Percentiles rank a stretch among this genome's conserved stretches.
phyloP scores from a whole-genome alignment of 495 filamentous ascomycete genomes.

The Diplogelasinospora grovesii region DNA sequence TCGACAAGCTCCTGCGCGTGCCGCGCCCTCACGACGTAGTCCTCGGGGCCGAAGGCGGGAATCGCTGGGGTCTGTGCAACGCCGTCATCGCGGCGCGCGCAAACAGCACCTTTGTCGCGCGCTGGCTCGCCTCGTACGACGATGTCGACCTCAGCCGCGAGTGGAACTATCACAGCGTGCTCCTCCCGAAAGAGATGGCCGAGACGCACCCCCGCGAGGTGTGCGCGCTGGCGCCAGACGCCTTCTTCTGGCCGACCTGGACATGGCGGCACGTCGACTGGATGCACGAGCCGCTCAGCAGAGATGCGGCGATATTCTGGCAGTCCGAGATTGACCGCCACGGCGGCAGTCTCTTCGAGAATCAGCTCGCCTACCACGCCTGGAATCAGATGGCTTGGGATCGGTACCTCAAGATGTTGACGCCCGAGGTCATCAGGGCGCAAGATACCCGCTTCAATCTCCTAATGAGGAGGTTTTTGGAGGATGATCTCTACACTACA shows the following conservation, averaged over 20 bases:
- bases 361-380: slow-evolving; percentile 41
- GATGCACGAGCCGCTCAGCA: slow-evolving; percentile 36
- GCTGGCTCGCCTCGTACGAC: slow-evolving; percentile 38
- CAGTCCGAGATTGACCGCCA: slow-evolving; percentile 27
- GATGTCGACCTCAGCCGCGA: slow-evolving; percentile 30
- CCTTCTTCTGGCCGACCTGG: slow-evolving; percentile 48
- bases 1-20: slow-evolving; percentile 21
- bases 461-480: slow-evolving; percentile 37
- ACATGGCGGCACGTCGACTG: slow-evolving; percentile 39
- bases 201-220: slow-evolving; percentile 30
- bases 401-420: slow-evolving; percentile 33
- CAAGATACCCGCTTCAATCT: slow-evolving; percentile 41
- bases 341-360: slow-evolving; percentile 34
- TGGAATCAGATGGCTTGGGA: slow-evolving; percentile 44
- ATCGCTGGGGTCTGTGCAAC: slow-evolving; percentile 42
- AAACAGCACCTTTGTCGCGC: slow-evolving; percentile 33
- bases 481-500: slow-evolving; percentile 30
- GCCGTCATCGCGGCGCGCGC: slow-evolving; percentile 38
- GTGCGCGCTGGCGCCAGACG: slow-evolving; percentile 35
- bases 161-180: slow-evolving; percentile 43
- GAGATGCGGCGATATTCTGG: slow-evolving; percentile 28
- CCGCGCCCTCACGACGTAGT: slow-evolving; percentile 36
- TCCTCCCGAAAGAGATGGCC: slow-evolving; percentile 37
- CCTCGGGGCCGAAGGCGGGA: slow-evolving; percentile 40
- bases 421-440: slow-evolving; percentile 27